Evolutionary conservation across 2,329 filamentous ascomycete species (phyloP).

Genomic region (Ophioceras dolichostomum): DNA sequence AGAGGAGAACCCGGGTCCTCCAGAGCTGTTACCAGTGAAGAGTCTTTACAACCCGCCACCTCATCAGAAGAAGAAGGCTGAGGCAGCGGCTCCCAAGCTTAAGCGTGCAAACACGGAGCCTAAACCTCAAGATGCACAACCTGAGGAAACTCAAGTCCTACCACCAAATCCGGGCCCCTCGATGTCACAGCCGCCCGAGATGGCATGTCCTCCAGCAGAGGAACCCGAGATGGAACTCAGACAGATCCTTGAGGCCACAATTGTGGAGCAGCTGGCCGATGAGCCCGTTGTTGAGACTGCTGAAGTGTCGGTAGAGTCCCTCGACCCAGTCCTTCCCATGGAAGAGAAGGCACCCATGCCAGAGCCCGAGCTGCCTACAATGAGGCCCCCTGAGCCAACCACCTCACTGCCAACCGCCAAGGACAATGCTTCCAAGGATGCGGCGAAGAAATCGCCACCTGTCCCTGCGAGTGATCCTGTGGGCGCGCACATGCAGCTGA

Average conservation of each 20-base stretch:
- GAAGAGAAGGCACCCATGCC: conserved; percentile 2
- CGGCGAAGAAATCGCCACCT: conserved; percentile 5
- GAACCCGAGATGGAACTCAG: no score
- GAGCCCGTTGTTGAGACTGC: no score
- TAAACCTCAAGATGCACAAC: not conserved
- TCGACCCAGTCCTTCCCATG: no score
- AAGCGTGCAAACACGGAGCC: conserved; percentile 10
- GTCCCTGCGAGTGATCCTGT: conserved; percentile 36
- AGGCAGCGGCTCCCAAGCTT: conserved; percentile 1
- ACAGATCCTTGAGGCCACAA: no score
- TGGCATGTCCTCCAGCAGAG: not conserved
- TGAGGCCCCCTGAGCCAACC: conserved; percentile 3
- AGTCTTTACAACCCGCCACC: conserved; percentile 27
- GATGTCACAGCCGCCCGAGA: not conserved
- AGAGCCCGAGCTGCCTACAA: conserved; percentile 2
- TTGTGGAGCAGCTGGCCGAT: no score
- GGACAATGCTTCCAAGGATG: conserved; percentile 6
- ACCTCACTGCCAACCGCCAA: conserved; percentile 5
- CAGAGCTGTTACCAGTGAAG: conserved; percentile 27
- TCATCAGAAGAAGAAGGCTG: conserved; percentile 4
- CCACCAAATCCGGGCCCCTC: not conserved
- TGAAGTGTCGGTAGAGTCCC: no score
- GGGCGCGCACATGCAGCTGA: conserved; percentile 13
- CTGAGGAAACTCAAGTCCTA: not conserved
- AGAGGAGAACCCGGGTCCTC: conserved; percentile 28